Evolutionary conservation across 2,329 filamentous ascomycete species (phyloP).

Genomic region (Aureobasidium subglaciale): DNA sequence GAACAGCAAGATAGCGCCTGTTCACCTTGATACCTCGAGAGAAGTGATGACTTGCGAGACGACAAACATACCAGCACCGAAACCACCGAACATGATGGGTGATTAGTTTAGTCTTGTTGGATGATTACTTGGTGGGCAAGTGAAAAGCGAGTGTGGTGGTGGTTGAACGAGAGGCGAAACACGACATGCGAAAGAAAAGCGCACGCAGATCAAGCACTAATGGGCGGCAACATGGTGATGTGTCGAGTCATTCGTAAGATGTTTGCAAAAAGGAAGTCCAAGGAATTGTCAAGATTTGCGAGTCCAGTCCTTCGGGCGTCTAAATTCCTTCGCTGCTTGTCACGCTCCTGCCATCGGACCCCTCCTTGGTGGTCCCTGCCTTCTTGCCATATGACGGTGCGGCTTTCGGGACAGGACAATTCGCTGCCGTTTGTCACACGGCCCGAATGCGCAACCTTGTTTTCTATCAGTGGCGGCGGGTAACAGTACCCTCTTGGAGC

Average conservation of each 20-base stretch:
- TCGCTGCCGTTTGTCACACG: constrained; percentile 1
- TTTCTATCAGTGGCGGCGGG: too few species aligned
- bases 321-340: not conserved
- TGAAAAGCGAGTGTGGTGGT: not conserved
- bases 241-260: not conserved
- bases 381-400: not conserved
- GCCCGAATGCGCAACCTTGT: constrained; percentile 2
- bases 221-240: constrained; percentile 8
- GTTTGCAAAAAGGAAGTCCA: constrained; percentile 2
- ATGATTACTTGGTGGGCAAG: not conserved
- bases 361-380: not conserved
- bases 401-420: constrained; percentile 2
- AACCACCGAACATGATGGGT: constrained; percentile 10
- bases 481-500: too few species aligned
- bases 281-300: not conserved
- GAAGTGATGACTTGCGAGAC: not conserved
- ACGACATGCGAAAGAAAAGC: not conserved
- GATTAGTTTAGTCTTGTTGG: not conserved
- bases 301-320: not conserved
- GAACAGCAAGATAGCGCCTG: not conserved
- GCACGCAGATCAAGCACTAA: constrained; percentile 4
- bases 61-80: constrained; percentile 13
- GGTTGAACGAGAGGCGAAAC: not conserved
- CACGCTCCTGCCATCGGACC: not conserved
- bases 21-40: not conserved